Evolutionary conservation across 73 alveolate genomes (phyloP), one percentile per base, ranked within the genome.

Genomic region (Paramecium primaurelia): DNA sequence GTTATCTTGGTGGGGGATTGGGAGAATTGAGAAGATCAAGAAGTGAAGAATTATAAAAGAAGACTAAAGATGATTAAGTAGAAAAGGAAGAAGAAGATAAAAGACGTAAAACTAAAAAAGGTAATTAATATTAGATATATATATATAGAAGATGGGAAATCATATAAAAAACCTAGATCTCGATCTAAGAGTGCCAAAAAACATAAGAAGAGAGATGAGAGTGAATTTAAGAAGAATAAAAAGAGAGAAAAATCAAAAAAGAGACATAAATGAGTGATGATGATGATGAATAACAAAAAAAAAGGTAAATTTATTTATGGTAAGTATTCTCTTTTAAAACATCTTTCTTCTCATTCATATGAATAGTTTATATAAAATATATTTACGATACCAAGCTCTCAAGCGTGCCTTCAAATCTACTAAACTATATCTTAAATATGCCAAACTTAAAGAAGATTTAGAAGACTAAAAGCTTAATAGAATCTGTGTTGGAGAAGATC

Each of bases 1-100:
- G 97, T 42, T 93, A 97, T 92, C 95, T 97, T 16, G 98, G 99
- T 11, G 99, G 99, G 22, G 99, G 99, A 32, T 93, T 93, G 59
- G 99, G 98, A 42, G 91, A 80, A 36, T 42, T 45, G 91, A 80
- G 77, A 44, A 20, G 51, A 47, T 80, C 91, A 30, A 34, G 87
- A 40, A 73, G 87, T 80, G 91, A 80, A 44, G 91, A 80, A 26
- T 38, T 45, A n/a, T n/a, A 6, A 9, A 80, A 47, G 18, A 80
- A 40, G 87, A 73, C 60, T 6, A 73, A 73, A 37, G 87, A 73
- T 20, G 87, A 73, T 34, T 34, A 12, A 16, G 28, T 73, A 18
- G 87, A 37, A 10, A 37, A 16, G 18, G 87, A 73, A 3, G 87
- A 73, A n/a, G 87, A 73, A 40, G 59, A 40, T 12, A 73, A 73